Percentiles rank a stretch among this genome's conserved stretches.
phyloP scores from a whole-genome alignment of 768 basidiomycete genomes.

The Agrocybe praecox region DNA sequence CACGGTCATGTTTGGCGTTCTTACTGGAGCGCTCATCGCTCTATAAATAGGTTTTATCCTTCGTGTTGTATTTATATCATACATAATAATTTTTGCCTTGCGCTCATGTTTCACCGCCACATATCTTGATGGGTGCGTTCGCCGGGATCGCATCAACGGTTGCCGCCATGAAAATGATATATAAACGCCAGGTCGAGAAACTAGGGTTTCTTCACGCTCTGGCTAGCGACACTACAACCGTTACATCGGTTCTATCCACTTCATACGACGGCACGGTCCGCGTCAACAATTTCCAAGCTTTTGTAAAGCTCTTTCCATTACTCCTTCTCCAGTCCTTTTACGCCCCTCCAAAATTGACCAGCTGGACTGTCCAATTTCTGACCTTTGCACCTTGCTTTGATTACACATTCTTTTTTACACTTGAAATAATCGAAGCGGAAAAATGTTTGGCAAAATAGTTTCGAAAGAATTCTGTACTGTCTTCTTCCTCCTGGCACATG shows the following conservation, averaged over 20 bases:
- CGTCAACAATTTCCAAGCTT: conserved; percentile 5
- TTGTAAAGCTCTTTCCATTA: conserved; percentile 1
- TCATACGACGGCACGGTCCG: conserved; percentile 22
- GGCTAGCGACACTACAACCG: conserved; percentile 17
- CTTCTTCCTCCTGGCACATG: conserved; percentile 3
- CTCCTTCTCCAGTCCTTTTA: not conserved
- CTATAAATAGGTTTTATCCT: conserved; percentile 32
- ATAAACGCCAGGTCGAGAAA: not conserved
- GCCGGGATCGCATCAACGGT: conserved; percentile 4
- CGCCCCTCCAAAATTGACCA: not conserved
- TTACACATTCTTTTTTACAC: not conserved
- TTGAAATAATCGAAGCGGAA: not conserved
- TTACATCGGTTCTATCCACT: conserved; percentile 4
- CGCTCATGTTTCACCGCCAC: too few relatives aligned
- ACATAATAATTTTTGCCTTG: too few relatives aligned
- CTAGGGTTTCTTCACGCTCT: conserved; percentile 11
- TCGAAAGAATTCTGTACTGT: conserved; percentile 2
- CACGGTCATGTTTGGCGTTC: conserved; percentile 39
- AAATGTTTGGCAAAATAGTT: conserved; percentile 11
- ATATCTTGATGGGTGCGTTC: not conserved
- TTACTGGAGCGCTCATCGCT: conserved; percentile 42
- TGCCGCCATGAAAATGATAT: conserved; percentile 19
- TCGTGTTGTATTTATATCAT: too few relatives aligned
- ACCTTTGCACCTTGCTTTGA: not conserved
- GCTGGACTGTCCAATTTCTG: not conserved